These are phyloP conservation scores for Symbiodinium natans DNA, from an alignment of 73 alveolate species.

Conservation along the genomic window DNA sequence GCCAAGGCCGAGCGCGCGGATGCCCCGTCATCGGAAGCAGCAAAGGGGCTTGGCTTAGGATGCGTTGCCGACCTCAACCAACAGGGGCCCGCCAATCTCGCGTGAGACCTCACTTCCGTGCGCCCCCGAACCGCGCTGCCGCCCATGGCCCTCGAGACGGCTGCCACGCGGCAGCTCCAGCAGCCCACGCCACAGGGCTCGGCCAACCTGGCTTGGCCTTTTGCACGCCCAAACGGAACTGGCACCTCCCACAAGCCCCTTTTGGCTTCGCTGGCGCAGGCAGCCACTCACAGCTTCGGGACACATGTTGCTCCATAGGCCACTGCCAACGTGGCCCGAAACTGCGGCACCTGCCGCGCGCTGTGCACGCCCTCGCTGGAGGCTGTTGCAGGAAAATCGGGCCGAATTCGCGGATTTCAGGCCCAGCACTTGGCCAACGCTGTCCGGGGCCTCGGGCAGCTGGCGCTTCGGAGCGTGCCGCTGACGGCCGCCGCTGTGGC, in stretches of 20 bases:
- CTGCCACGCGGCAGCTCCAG: not conserved
- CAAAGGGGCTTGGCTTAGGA: not conserved
- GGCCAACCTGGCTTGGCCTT: not conserved
- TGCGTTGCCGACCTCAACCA: not conserved
- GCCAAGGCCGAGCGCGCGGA: not conserved
- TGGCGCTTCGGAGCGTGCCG: not conserved
- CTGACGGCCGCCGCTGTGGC: not conserved
- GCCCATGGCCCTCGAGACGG: not conserved
- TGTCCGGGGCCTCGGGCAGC: not conserved
- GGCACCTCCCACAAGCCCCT: not conserved
- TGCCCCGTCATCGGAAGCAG: not conserved
- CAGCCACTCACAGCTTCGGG: not conserved
- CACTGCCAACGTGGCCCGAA: not conserved
- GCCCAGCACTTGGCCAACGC: slow-evolving; percentile 10
- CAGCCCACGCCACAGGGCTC: not conserved
- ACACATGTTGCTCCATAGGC: not conserved
- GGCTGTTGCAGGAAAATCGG: not conserved
- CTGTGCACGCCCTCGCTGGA: not conserved
- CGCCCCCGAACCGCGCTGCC: not conserved
- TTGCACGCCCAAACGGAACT: not conserved
- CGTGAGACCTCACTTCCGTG: not conserved
- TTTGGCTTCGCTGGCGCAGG: not conserved
- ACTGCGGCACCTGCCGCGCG: not conserved
- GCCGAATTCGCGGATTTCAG: not conserved
- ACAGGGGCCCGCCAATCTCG: not conserved